Conservation (phyloP, 768 basidiomycete genomes). For the Boletus pseudo-olivaceus region DNA sequence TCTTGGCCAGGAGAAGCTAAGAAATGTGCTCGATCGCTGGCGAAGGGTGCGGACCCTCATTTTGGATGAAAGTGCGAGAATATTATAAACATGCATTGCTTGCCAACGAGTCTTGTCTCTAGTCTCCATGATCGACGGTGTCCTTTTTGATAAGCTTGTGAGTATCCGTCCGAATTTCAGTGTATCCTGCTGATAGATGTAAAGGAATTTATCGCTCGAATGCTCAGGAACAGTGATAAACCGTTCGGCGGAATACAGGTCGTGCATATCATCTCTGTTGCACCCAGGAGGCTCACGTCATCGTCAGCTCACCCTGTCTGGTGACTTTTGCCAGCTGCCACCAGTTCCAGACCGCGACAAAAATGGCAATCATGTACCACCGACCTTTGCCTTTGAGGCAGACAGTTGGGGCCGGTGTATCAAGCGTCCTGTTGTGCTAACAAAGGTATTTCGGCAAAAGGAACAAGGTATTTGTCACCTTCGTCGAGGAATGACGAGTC, state of each 20-base stretch:
- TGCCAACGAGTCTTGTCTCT: not conserved
- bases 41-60: constrained; percentile 58
- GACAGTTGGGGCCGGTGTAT: constrained; percentile 68
- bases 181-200: constrained; percentile 28
- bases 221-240: constrained; percentile 43
- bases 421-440: constrained; percentile 50
- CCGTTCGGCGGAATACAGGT: constrained; percentile 92
- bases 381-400: constrained; percentile 79
- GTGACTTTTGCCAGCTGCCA: constrained; percentile 90
- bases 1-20: constrained; percentile 37
- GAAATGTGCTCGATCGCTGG: constrained; percentile 58
- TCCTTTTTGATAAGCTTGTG: constrained; percentile 79
- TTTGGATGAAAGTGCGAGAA: constrained; percentile 74
- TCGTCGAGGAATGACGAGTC: not conserved
- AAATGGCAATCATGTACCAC: constrained; percentile 45
- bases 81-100: not conserved
- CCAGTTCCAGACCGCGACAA: constrained; percentile 60
- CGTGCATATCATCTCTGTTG: not conserved
- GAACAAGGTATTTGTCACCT: constrained; percentile 53
- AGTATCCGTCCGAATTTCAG: constrained; percentile 26
- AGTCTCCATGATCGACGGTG: constrained; percentile 91
- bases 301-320: constrained; percentile 72
- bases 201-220: constrained; percentile 62
- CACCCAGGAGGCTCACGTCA: not conserved
- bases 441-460: constrained; percentile 83